These are phyloP conservation scores for Porogramme epimiltina DNA, from an alignment of 1,284 basidiomycete species.

Conservation along the genomic window DNA sequence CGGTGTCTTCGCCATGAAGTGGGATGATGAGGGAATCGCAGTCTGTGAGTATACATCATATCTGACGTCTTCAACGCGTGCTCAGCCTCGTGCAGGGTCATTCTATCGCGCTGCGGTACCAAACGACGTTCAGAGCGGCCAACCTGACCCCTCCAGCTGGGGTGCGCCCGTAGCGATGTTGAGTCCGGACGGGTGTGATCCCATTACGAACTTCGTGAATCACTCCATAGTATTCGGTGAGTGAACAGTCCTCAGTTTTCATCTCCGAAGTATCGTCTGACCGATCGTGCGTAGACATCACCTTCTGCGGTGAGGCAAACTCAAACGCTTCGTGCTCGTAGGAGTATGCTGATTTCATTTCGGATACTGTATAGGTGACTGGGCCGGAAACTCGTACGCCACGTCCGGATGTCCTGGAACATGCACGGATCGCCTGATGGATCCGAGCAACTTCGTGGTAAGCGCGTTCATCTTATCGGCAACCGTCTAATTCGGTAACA, in stretches of 20 bases:
- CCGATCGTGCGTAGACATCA: conserved; percentile 60
- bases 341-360: conserved; percentile 3
- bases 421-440: conserved; percentile 61
- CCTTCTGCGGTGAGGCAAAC: conserved; percentile 65
- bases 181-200: conserved; percentile 56
- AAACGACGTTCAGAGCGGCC: conserved; percentile 56
- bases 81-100: conserved; percentile 51
- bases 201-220: conserved; percentile 57
- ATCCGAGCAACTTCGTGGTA: conserved; percentile 71
- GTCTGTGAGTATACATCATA: conserved; percentile 58
- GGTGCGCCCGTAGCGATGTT: conserved; percentile 65
- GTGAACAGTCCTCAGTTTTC: conserved; percentile 20
- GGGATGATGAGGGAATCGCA: conserved; percentile 72
- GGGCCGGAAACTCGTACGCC: conserved; percentile 78
- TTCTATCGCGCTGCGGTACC: conserved; percentile 77
- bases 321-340: not conserved
- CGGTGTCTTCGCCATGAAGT: conserved; percentile 80
- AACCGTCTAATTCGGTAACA: too few species aligned
- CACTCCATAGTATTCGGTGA: conserved; percentile 66
- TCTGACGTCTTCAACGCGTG: not conserved
- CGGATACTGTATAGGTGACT: conserved; percentile 55
- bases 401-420: conserved; percentile 76
- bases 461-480: conserved; percentile 29
- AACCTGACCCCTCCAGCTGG: conserved; percentile 62
- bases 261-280: conserved; percentile 7